A percentile compares a stretch with the other conserved stretches of the same genome.
Conservation (phyloP, 805 yeast species). For the Cyberlindnera euphorbiae region DNA sequence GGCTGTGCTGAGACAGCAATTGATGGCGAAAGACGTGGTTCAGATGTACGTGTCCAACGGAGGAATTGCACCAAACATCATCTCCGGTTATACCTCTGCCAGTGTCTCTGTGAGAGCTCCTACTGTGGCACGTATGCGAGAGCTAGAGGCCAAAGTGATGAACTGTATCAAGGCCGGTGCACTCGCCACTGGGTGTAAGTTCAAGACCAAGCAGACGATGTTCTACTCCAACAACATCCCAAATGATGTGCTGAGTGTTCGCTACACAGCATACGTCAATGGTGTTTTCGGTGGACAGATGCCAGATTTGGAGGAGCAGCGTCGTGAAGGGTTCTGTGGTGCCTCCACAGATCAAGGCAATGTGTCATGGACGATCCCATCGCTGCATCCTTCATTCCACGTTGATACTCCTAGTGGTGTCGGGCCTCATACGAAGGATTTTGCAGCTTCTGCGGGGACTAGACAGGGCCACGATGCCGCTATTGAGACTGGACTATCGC, state of each 20-base stretch:
- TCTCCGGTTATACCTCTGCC: constrained; percentile 9
- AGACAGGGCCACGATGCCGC: constrained; percentile 7
- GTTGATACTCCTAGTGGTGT: constrained; percentile 1
- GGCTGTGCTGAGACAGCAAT: constrained; percentile 10
- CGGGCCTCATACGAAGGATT: constrained; percentile 9
- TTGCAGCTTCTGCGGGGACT: constrained; percentile 4
- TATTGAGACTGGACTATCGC: constrained; percentile 5
- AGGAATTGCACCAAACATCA: constrained; percentile 10
- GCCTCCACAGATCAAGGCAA: constrained; percentile 12
- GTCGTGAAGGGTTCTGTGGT: constrained; percentile 1
- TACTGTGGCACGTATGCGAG: constrained; percentile 8
- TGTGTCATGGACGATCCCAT: constrained; percentile 10
- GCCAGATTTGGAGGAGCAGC: constrained; percentile 2
- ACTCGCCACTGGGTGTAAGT: constrained; percentile 11
- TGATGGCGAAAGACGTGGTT: constrained; percentile 6
- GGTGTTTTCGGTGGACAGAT: constrained; percentile 4
- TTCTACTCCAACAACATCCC: constrained; percentile 9
- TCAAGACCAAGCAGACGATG: constrained; percentile 3
- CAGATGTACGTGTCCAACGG: constrained; percentile 10
- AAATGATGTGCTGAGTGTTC: constrained; percentile 8
- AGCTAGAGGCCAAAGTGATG: constrained; percentile 7
- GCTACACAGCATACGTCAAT: constrained; percentile 6
- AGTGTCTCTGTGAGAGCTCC: constrained; percentile 10
- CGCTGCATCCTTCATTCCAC: constrained; percentile 8
- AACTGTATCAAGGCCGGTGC: constrained; percentile 12